Conservation (phyloP, 1,284 basidiomycete species). For the Albatrellus sp. region DNA sequence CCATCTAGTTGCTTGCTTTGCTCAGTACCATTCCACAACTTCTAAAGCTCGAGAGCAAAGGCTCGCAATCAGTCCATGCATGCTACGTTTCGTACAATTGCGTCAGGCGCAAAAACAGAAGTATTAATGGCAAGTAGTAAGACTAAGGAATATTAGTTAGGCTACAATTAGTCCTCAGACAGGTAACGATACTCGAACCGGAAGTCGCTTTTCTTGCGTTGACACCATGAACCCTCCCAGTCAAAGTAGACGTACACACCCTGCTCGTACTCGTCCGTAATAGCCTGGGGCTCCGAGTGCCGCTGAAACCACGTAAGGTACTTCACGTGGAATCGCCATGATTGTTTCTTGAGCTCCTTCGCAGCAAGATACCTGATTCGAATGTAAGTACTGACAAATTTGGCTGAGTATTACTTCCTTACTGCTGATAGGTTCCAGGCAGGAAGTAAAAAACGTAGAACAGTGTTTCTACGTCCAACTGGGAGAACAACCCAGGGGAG, state of each 20-base stretch:
- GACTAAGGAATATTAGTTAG: neutral
- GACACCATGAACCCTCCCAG: constrained; percentile 97
- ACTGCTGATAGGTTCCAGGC: constrained; percentile 96
- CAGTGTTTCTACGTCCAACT: constrained; percentile 93
- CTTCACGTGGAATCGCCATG: constrained; percentile 99
- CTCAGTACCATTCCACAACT: neutral
- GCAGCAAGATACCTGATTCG: constrained; percentile 79
- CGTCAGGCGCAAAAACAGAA: neutral
- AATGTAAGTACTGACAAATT: neutral
- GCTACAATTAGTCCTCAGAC: constrained; percentile 58
- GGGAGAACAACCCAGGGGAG: constrained; percentile 79
- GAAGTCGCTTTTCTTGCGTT: constrained; percentile 97
- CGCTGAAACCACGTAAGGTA: constrained; percentile 99
- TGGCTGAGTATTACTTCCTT: constrained; percentile 17
- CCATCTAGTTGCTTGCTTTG: neutral
- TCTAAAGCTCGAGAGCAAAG: neutral
- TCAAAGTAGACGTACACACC: constrained; percentile 97
- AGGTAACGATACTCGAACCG: constrained; percentile 90
- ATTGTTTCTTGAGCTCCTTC: constrained; percentile 93
- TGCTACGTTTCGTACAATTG: neutral
- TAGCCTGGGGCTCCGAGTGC: constrained; percentile 96
- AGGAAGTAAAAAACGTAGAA: constrained; percentile 99
- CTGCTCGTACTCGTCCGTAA: constrained; percentile 99
- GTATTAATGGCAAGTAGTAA: neutral
- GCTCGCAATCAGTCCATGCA: too few species aligned